These are phyloP conservation scores for Batrachochytrium dendrobatidis DNA, from an alignment of 371 early-diverging fungal species.

Conservation along the genomic window DNA sequence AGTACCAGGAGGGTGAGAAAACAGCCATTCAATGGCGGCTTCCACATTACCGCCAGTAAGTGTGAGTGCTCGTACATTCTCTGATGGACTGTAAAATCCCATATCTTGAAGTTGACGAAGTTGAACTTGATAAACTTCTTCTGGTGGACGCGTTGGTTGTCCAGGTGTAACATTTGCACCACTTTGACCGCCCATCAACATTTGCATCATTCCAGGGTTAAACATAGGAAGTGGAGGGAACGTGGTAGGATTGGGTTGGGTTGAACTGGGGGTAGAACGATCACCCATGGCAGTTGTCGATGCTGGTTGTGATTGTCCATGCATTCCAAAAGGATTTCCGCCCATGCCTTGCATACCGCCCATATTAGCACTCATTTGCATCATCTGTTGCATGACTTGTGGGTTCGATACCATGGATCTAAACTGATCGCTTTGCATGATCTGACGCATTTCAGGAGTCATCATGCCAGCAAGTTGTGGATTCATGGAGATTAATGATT, in stretches of 20 bases:
- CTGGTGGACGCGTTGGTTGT: conserved; percentile 56
- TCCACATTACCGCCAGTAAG: conserved; percentile 85
- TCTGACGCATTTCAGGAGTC: conserved; percentile 75
- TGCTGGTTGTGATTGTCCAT: conserved; percentile 8
- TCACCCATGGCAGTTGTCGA: neutral
- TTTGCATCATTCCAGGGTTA: conserved; percentile 36
- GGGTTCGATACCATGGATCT: conserved; percentile 82
- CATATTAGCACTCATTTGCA: conserved; percentile 62
- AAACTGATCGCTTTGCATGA: conserved; percentile 68
- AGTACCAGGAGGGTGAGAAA: no score
- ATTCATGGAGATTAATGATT: conserved; percentile 71
- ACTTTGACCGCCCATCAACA: conserved; percentile 30
- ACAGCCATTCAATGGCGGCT: conserved; percentile 85
- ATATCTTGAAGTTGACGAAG: conserved; percentile 91
- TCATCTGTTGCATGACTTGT: conserved; percentile 66
- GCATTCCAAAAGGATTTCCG: conserved; percentile 16
- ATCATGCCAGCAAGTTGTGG: conserved; percentile 66
- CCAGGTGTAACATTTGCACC: conserved; percentile 5
- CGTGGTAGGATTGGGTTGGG: conserved; percentile 50
- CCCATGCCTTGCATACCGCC: conserved; percentile 51
- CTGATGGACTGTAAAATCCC: conserved; percentile 88
- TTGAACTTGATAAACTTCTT: conserved; percentile 84
- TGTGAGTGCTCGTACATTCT: conserved; percentile 83
- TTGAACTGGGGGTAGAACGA: neutral
- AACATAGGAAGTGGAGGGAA: conserved; percentile 11